Base-by-base conservation (phyloP, 2,329 filamentous ascomycete species). In the Aspergillus fumigatus region DNA sequence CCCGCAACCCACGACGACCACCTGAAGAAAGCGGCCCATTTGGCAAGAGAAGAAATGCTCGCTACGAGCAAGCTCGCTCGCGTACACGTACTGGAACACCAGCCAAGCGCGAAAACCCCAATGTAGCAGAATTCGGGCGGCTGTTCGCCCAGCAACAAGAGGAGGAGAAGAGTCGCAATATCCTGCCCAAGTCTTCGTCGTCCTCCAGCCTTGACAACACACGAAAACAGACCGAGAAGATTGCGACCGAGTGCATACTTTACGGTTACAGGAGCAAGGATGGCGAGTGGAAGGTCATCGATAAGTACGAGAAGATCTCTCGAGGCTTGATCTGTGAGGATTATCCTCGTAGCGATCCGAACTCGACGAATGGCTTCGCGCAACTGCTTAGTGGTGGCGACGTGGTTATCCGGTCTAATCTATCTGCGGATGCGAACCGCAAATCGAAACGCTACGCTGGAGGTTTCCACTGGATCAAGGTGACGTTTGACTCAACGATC, bases 391-490 rank as follows among this genome's bases (percentile, higher is more conserved):
- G 90, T 59, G 83, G 88, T 60, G 87, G 91, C 65, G 84, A 88
- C 51, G 86, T 88, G 9, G 83, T 88, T 8, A 86, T 88, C 50
- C 84, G 86, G 56, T 82, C 84, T 52, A 82, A 83, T 9, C 77
- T 96, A 52, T 88, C 87, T 1, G 76, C 83, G 19, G 87, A 88
- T 40, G 90, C 95, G 66, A 85, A 92, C 55, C 80, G 82, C 53
- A 88, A 92, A 71, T 90, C 93, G 68, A 91, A 92, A 74, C 84
- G 82, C 59, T 92, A 90, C 60, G 88, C 88, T 48, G 89, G 91
- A 51, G 93, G 93, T 47, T 84, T 89, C 64, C 90, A 96, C 78
- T 97, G 93, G 93, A 91, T 97, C 66, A 92, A 92, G 72, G 80
- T 92, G 54, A 92, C 89, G 0, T 92, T 91, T 66, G 89, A 91